A percentile compares a stretch with the other conserved stretches of the same genome.
Conservation (phyloP, 441 rosid species). For the Corymbia citriodora region DNA sequence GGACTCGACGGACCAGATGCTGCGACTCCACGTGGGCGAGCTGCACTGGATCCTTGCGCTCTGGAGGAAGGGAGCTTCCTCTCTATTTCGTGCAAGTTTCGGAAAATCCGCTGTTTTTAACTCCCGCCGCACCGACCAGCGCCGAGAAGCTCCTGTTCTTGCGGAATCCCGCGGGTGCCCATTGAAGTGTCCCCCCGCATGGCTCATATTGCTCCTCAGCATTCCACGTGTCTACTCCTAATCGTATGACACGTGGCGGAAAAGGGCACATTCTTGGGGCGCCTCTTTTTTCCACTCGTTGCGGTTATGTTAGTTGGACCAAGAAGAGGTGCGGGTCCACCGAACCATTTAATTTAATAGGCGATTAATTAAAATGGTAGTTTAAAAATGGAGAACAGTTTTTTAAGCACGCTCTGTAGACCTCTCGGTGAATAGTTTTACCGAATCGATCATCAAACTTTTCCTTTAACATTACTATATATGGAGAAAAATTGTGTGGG, state of each 20-base stretch:
- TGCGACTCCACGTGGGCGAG: neutral
- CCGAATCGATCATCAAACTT: neutral
- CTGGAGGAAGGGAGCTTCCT: neutral
- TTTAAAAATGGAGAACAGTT: neutral
- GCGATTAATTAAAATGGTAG: neutral
- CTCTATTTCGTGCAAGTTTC: neutral
- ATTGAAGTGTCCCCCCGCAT: no score
- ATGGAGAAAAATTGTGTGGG: neutral
- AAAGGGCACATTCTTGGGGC: neutral
- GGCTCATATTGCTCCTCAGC: no score
- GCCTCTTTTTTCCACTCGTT: neutral
- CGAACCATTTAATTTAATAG: no score
- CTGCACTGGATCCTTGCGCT: neutral
- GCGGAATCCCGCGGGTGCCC: no score
- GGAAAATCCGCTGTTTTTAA: neutral
- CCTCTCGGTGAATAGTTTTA: accelerated
- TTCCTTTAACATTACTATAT: neutral
- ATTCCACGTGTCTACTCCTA: no score
- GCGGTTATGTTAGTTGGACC: neutral
- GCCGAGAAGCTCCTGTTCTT: neutral
- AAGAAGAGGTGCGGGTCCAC: neutral
- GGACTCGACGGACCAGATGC: neutral
- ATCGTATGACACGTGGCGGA: neutral
- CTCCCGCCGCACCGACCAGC: neutral
- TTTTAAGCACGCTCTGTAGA: neutral